Evolutionary conservation across 805 yeast genomes (phyloP), one percentile per base, ranked within the genome.

Genomic region (Candida vaughaniae): DNA sequence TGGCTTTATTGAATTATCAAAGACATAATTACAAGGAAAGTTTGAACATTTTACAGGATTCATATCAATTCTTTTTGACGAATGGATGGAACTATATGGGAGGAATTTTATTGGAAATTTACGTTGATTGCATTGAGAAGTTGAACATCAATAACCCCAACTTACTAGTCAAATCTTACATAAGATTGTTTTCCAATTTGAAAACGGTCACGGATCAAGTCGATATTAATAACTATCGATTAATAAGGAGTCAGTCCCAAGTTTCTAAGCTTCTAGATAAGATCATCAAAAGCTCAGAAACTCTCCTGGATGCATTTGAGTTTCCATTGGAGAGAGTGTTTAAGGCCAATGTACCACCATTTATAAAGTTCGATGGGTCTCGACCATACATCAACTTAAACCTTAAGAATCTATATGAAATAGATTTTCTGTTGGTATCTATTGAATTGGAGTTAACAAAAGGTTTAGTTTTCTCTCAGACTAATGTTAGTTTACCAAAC

Each of bases 31-130:
- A 77, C 47, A 69, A 71, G 25, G 72, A 74, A 29, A 82, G 96
- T 1, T 73, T 79, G 11, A 63, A 73, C 4, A 77, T 85, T 3
- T 64, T 91, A 9, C 77, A 78, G 25, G 77, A 80, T 6, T 80
- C 93, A 2, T 86, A 85, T 31, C 78, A 75, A 25, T 78, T 78
- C 38, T 89, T 85, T 51, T 71, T 75, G 6, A 60, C 70, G 14
- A 77, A 80, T 31, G 87, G 89, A 1, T 90, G 97, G 97, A 75
- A 75, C 34, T 58, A 64, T 30, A 77, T 88, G 52, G 85, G 95
- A 1, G 71, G 78, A 5, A 60, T 73, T n/a, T 59, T 91, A 12
- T 66, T 87, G 25, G 78, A 77, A 46, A 65, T 81, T 1, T 88
- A 82, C 52, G 71, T 85, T 19, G 78, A 78, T 26, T 87, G 95